A percentile compares a stretch with the other conserved stretches of the same genome.
Conservation (phyloP, 768 basidiomycete genomes). For the Suillus weaverae region DNA sequence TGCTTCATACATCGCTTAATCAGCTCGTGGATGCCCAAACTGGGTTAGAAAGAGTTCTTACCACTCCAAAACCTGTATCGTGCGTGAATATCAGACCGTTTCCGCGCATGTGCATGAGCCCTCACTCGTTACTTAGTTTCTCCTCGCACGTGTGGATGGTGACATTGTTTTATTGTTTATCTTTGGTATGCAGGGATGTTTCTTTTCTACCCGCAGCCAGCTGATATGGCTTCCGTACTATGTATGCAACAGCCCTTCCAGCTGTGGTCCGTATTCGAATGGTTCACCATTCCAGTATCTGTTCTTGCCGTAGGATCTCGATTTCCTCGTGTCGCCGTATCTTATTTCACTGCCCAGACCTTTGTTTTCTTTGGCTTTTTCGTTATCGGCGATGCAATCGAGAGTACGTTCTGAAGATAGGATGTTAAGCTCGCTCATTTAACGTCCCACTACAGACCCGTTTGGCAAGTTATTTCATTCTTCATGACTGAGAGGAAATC, state of each 20-base stretch:
- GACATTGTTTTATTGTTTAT: conserved; percentile 59
- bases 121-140: conserved; percentile 42
- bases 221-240: not conserved
- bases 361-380: conserved; percentile 76
- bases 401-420: conserved; percentile 46
- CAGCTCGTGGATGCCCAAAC: conserved; percentile 64
- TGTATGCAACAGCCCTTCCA: conserved; percentile 56
- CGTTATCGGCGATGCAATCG: conserved; percentile 72
- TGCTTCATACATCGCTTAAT: conserved; percentile 48
- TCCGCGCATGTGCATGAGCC: not conserved
- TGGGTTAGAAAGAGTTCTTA: conserved; percentile 70
- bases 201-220: not conserved
- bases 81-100: not conserved
- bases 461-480: conserved; percentile 33
- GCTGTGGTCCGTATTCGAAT: conserved; percentile 51
- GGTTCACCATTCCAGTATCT: conserved; percentile 66
- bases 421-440: conserved; percentile 1
- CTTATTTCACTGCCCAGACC: conserved; percentile 34
- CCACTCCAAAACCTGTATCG: conserved; percentile 44
- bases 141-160: conserved; percentile 68
- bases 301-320: conserved; percentile 42
- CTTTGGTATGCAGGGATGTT: conserved; percentile 43
- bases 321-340: not conserved
- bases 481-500: not conserved
- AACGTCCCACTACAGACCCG: conserved; percentile 34